These are phyloP conservation scores for Phialemonium atrogriseum DNA, from an alignment of 2,329 filamentous ascomycete species.

Conservation along the genomic window DNA sequence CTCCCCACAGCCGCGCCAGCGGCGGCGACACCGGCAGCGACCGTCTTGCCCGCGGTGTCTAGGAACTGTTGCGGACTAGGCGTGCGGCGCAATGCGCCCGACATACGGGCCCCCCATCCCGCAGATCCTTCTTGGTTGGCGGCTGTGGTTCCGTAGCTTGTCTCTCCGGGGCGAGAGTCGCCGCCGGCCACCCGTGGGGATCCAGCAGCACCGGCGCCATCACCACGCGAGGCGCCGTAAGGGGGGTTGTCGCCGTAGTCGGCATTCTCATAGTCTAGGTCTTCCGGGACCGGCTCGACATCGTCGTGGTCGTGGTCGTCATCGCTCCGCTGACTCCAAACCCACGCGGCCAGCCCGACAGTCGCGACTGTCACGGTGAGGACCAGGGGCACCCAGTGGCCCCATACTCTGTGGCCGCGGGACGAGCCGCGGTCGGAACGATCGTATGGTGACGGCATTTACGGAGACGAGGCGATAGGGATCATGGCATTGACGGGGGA, in stretches of 20 bases:
- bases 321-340: conserved; percentile 81
- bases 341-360: conserved; percentile 79
- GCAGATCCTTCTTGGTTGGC: conserved; percentile 25
- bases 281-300: conserved; percentile 42
- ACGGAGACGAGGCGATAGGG: conserved; percentile 22
- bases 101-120: conserved; percentile 70
- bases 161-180: conserved; percentile 26
- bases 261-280: conserved; percentile 39
- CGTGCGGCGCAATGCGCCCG: conserved; percentile 71
- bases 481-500: conserved; percentile 25
- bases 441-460: conserved; percentile 58
- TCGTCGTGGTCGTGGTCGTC: conserved; percentile 62
- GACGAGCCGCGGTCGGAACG: conserved; percentile 46
- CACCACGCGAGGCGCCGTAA: conserved; percentile 34
- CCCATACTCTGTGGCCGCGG: conserved; percentile 56
- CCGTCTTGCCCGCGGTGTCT: conserved; percentile 71
- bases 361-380: conserved; percentile 84
- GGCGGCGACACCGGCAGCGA: conserved; percentile 73
- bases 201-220: conserved; percentile 21
- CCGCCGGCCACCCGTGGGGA: conserved; percentile 30
- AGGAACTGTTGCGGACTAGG: conserved; percentile 85
- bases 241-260: conserved; percentile 42
- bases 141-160: conserved; percentile 32
- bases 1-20: conserved; percentile 76
- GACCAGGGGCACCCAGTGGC: conserved; percentile 84